These are phyloP conservation scores for Discostella stelligeroides DNA, from an alignment of 108 stramenopile genomes.

Conservation along the genomic window DNA sequence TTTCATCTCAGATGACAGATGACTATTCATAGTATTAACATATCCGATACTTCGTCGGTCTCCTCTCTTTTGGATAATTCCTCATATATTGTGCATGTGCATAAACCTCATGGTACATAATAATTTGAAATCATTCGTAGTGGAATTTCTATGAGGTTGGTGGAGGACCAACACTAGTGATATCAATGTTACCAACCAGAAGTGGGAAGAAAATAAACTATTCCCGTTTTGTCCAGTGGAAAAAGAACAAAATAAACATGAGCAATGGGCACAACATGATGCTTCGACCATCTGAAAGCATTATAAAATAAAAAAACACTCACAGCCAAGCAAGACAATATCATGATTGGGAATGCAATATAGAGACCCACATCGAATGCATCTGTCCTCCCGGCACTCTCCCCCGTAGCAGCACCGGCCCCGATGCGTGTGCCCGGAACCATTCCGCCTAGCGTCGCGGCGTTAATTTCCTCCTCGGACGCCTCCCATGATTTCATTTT, in stretches of 20 bases:
- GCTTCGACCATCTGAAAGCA: background rate
- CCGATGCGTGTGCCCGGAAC: slow-evolving; percentile 23
- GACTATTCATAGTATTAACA: no score
- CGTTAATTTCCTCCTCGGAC: slow-evolving; percentile 74
- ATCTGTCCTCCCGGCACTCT: slow-evolving; percentile 44
- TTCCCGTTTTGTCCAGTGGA: no score
- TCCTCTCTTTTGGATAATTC: no score
- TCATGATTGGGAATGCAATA: slow-evolving; percentile 74
- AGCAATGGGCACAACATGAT: background rate
- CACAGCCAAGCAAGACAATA: slow-evolving; percentile 38
- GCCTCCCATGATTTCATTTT: slow-evolving; percentile 87
- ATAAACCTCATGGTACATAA: no score
- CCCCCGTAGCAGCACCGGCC: background rate
- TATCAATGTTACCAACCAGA: slow-evolving; percentile 75
- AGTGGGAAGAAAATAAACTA: slow-evolving; percentile 66
- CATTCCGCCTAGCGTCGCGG: slow-evolving; percentile 70
- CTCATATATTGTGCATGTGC: no score
- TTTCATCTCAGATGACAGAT: no score
- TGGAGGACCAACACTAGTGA: slow-evolving; percentile 70
- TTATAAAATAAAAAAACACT: slow-evolving; percentile 1
- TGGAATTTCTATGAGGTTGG: slow-evolving; percentile 35
- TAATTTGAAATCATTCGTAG: no score
- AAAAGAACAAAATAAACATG: background rate
- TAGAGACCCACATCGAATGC: slow-evolving; percentile 80
- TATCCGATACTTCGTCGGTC: no score